Conservation (phyloP, 371 early-diverging fungal species). For the Circinella minor region DNA sequence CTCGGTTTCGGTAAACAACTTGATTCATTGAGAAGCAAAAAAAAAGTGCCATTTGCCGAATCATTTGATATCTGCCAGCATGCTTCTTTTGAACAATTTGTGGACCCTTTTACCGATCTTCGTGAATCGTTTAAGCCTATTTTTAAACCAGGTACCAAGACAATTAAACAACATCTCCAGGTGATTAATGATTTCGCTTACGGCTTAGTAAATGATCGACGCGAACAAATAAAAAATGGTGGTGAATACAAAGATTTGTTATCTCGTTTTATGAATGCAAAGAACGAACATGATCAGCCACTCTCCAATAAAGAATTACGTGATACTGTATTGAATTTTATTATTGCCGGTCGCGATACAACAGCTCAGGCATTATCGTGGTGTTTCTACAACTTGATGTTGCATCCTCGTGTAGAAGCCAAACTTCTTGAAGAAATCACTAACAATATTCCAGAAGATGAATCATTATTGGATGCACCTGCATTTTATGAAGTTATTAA, state of each 20-base stretch:
- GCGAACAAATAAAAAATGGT: conserved; percentile 25
- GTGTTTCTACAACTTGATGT: conserved; percentile 66
- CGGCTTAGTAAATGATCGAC: conserved; percentile 45
- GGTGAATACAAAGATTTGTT: conserved; percentile 54
- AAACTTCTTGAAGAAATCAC: conserved; percentile 67
- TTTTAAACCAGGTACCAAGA: conserved; percentile 19
- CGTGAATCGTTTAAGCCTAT: conserved; percentile 28
- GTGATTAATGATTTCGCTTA: conserved; percentile 53
- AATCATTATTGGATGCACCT: conserved; percentile 27
- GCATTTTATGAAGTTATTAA: conserved; percentile 49
- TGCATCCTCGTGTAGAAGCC: conserved; percentile 56
- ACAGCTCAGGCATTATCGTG: conserved; percentile 78
- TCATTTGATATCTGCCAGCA: conserved; percentile 60
- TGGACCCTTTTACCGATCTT: conserved; percentile 46
- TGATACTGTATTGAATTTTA: conserved; percentile 74
- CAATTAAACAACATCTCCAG: conserved; percentile 40
- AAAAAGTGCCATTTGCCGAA: conserved; percentile 54
- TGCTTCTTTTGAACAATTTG: conserved; percentile 36
- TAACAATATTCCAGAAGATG: conserved; percentile 33
- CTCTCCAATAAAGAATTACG: conserved; percentile 54
- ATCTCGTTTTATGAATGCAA: conserved; percentile 60
- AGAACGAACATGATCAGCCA: conserved; percentile 53
- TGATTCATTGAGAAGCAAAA: conserved; percentile 29
- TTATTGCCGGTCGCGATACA: conserved; percentile 70
- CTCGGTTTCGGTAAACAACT: conserved; percentile 53